Conservation (phyloP, 352 stramenopile species). For the Pythium angustatum region DNA sequence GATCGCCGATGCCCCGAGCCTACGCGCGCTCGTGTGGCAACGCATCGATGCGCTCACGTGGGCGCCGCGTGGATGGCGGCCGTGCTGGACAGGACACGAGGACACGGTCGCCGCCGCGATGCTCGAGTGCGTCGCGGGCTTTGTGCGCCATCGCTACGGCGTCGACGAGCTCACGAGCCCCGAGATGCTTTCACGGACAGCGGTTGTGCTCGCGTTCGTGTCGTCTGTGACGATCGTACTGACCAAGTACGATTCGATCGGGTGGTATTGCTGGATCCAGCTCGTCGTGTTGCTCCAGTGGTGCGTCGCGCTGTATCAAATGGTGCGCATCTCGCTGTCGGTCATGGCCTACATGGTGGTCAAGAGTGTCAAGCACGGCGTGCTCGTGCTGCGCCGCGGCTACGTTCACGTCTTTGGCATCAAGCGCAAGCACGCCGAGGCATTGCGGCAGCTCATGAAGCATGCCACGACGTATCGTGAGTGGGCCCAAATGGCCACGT, state of each 20-base stretch:
- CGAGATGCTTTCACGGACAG: constrained; percentile 35
- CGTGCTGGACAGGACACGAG: constrained; percentile 15
- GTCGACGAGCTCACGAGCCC: constrained; percentile 42
- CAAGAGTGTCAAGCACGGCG: constrained; percentile 42
- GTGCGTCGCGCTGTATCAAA: constrained; percentile 66
- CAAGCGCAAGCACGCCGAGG: constrained; percentile 51
- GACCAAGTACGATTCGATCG: constrained; percentile 63
- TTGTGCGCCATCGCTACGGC: constrained; percentile 30
- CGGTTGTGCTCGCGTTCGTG: constrained; percentile 31
- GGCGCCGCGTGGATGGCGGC: constrained; percentile 15
- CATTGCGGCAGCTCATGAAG: constrained; percentile 63
- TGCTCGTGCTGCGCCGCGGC: constrained; percentile 5
- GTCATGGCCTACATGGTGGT: constrained; percentile 50
- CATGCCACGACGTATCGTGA: constrained; percentile 50
- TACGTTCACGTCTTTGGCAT: constrained; percentile 36
- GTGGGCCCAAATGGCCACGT: constrained; percentile 63
- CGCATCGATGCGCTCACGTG: constrained; percentile 15
- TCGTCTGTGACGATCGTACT: constrained; percentile 30
- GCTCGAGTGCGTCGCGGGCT: constrained; percentile 37
- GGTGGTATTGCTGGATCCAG: constrained; percentile 61
- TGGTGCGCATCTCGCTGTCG: constrained; percentile 59
- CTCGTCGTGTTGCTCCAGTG: constrained; percentile 62
- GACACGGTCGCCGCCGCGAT: constrained; percentile 32
- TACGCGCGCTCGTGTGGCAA: constrained; percentile 32
- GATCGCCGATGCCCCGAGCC: constrained; percentile 34